phyloP scores from a whole-genome alignment of 179 eudicot genomes.

The Corrigiola litoralis region DNA sequence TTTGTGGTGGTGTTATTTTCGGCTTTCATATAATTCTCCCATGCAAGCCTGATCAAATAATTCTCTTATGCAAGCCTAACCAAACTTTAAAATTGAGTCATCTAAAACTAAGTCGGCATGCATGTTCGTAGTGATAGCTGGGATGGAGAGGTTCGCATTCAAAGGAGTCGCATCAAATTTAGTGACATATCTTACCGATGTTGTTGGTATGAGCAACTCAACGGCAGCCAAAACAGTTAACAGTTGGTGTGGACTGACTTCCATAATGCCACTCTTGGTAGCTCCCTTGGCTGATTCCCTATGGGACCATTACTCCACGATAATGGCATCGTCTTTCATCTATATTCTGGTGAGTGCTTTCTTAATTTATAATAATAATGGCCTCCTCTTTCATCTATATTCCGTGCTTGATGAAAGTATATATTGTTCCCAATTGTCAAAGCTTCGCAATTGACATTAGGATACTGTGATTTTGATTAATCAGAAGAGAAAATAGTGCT shows the following conservation, averaged over 20 bases:
- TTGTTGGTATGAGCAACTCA: conserved; percentile 73
- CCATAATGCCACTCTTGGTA: conserved; percentile 72
- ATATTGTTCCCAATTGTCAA: no score
- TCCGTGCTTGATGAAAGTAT: no score
- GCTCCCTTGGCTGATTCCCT: conserved; percentile 79
- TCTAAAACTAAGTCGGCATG: no score
- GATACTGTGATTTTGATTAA: no score
- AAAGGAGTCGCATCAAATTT: conserved; percentile 97
- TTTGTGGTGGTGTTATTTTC: no score
- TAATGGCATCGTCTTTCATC: conserved; percentile 50
- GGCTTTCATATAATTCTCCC: no score
- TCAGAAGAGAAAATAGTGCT: no score
- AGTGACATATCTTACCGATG: conserved; percentile 79
- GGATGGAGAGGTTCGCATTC: conserved; percentile 94
- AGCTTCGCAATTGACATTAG: no score
- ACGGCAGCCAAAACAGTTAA: conserved; percentile 84
- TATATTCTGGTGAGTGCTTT: conserved; percentile 50
- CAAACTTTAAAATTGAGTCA: no score
- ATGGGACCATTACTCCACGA: conserved; percentile 63
- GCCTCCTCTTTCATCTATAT: no score
- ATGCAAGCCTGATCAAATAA: no score
- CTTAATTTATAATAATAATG: not conserved
- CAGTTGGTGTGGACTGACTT: conserved; percentile 82
- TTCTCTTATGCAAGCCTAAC: no score
- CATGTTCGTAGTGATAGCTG: conserved; percentile 54